Percentiles rank a stretch among this genome's conserved stretches.
phyloP scores from a whole-genome alignment of 805 yeast species.

The Yarrowia sp. region DNA sequence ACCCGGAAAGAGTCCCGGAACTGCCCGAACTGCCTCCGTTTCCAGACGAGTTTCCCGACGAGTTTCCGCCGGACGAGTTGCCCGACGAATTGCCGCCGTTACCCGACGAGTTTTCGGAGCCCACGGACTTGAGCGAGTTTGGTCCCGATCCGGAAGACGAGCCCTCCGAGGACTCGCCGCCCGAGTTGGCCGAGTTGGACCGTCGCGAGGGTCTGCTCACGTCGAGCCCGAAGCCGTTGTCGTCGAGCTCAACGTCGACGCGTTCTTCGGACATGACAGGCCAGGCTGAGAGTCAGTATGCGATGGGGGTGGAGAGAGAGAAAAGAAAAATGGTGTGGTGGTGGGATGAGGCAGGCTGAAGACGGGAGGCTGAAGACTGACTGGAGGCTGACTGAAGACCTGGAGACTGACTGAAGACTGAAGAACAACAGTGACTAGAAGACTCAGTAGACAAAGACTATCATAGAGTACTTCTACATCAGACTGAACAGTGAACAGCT shows the following conservation, averaged over 20 bases:
- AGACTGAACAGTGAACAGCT: too few species aligned
- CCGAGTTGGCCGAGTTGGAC: conserved; percentile 24
- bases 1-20: not conserved
- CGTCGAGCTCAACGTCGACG: conserved; percentile 32
- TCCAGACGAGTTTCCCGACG: conserved; percentile 5
- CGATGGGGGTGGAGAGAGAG: too few species aligned
- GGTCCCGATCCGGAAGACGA: not conserved
- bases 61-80: conserved; percentile 14
- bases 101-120: conserved; percentile 17
- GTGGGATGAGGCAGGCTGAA: too few species aligned
- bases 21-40: not conserved
- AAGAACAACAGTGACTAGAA: too few species aligned
- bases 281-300: too few species aligned
- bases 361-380: too few species aligned
- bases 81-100: conserved; percentile 6
- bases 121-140: conserved; percentile 2
- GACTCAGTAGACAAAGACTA: too few species aligned
- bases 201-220: conserved; percentile 17
- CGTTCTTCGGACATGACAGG: conserved; percentile 19
- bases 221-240: conserved; percentile 24
- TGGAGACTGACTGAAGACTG: too few species aligned
- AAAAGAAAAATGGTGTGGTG: too few species aligned
- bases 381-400: too few species aligned
- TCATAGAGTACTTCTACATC: too few species aligned
- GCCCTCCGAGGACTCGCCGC: conserved; percentile 26